Evolutionary conservation across 73 alveolate species (phyloP).

Genomic region (Stentor coeruleus): DNA sequence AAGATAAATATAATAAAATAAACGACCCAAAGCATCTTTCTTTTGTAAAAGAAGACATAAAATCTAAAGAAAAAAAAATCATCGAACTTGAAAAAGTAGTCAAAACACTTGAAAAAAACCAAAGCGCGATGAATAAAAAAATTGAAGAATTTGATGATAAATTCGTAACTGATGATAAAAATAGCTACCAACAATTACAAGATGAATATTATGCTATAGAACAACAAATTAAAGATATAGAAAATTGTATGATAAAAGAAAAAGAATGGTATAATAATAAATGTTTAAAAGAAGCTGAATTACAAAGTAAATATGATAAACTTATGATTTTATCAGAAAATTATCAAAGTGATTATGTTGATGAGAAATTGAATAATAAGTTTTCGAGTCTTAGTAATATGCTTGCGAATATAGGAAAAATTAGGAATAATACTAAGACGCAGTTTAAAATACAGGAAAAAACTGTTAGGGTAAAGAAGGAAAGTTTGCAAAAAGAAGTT

Average conservation of each 20-base stretch:
- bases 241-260: not conserved
- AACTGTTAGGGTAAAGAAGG: not conserved
- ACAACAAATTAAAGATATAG: not conserved
- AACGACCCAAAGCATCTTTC: not conserved
- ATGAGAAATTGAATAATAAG: not conserved
- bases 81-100: not conserved
- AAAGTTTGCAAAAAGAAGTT: not conserved
- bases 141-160: not conserved
- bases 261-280: not conserved
- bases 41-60: not conserved
- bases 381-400: not conserved
- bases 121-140: not conserved
- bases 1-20: not conserved
- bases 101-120: not conserved
- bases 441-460: not conserved
- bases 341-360: not conserved
- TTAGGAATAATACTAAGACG: not conserved
- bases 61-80: not conserved
- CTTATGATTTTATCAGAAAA: not conserved
- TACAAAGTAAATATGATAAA: not conserved
- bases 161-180: not conserved
- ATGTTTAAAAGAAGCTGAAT: not conserved
- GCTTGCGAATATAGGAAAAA: not conserved
- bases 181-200: not conserved
- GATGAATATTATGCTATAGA: not conserved